phyloP scores from a whole-genome alignment of 2,329 filamentous ascomycete species.

The Colletotrichum lupini region DNA sequence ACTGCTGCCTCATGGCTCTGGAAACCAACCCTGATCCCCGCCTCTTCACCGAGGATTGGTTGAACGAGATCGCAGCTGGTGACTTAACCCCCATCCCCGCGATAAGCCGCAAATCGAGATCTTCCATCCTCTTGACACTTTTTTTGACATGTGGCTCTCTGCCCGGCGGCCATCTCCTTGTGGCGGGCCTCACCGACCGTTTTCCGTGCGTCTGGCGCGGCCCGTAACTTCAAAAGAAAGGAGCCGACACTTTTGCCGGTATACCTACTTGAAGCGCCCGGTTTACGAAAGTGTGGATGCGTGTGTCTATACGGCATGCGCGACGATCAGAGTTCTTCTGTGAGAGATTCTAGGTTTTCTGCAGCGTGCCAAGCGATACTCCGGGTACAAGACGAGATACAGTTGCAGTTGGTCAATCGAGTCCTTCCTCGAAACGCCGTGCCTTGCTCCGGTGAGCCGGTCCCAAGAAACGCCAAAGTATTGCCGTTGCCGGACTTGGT shows the following conservation, averaged over 20 bases:
- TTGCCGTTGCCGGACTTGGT: conserved; percentile 3
- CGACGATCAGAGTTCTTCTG: not conserved
- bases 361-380: not conserved
- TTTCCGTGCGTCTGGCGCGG: conserved; percentile 22
- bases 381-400: not conserved
- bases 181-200: not conserved
- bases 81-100: not conserved
- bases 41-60: conserved; percentile 26
- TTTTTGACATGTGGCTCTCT: conserved; percentile 16
- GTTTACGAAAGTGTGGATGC: not conserved
- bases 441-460: not conserved
- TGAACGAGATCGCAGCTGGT: conserved; percentile 3
- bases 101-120: conserved; percentile 32
- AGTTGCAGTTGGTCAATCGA: conserved; percentile 24
- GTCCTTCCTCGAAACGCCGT: conserved; percentile 20
- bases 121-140: not conserved
- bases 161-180: not conserved
- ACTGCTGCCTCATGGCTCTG: not conserved
- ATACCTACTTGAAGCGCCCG: not conserved
- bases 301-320: not conserved
- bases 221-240: conserved; percentile 10
- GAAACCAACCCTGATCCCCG: conserved; percentile 18
- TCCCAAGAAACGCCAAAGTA: conserved; percentile 20
- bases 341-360: not conserved
- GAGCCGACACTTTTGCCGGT: not conserved